These are phyloP conservation scores for Bretziella fagacearum DNA, from an alignment of 2,329 filamentous ascomycete genomes.

Conservation along the genomic window DNA sequence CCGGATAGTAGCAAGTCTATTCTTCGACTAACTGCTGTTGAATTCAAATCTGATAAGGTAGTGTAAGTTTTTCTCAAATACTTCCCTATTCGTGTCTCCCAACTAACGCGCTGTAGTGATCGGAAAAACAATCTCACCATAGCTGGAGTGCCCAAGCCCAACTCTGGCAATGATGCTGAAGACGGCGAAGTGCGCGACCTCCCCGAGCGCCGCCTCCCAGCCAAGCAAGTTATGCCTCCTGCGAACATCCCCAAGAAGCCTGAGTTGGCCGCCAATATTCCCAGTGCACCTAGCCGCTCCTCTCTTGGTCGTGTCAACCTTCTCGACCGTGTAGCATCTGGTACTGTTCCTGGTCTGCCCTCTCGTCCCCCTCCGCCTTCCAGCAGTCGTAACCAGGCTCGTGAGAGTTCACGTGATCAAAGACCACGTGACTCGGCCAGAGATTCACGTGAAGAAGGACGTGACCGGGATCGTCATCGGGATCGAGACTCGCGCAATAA, in stretches of 20 bases:
- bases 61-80: slow-evolving; percentile 17
- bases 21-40: slow-evolving; percentile 41
- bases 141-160: not conserved
- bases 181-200: slow-evolving; percentile 45
- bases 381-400: not conserved
- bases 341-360: slow-evolving; percentile 7
- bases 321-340: not conserved
- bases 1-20: slow-evolving; percentile 20
- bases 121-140: not conserved
- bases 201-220: slow-evolving; percentile 15
- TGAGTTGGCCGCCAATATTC: slow-evolving; percentile 3
- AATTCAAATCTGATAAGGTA: slow-evolving; percentile 43
- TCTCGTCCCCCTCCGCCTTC: slow-evolving; percentile 13
- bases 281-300: not conserved
- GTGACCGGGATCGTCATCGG: slow-evolving; percentile 5
- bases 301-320: not conserved
- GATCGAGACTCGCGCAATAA: slow-evolving; percentile 11
- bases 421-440: slow-evolving; percentile 6
- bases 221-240: slow-evolving; percentile 20
- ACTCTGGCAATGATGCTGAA: slow-evolving; percentile 36
- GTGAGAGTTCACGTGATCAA: slow-evolving; percentile 7
- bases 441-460: slow-evolving; percentile 7
- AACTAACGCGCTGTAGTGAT: not conserved
- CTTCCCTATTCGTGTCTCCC: slow-evolving; percentile 9
- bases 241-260: slow-evolving; percentile 10